Base-by-base conservation (phyloP, 2,329 filamentous ascomycete species). In the Penicillium aurantiogriseum region DNA sequence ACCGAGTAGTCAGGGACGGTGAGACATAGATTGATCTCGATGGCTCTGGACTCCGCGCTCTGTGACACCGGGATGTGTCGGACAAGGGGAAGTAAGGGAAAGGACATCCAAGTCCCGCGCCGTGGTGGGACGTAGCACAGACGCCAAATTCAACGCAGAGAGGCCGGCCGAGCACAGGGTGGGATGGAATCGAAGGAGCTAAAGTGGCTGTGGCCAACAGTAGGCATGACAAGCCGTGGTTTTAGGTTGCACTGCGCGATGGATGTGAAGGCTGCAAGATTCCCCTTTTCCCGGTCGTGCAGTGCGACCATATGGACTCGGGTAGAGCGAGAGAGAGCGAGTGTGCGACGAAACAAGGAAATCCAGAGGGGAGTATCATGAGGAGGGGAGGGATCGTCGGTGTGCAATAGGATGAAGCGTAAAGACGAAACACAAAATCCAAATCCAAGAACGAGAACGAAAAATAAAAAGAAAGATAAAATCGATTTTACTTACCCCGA, bases 401-500 rank as follows among this genome's bases (percentile, higher is more conserved):
- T 10, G 33, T 31, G 29, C 31, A 38, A 56, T 40, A 19, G 27
- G 33, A 33, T 43, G 35, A 51, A 36, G 29, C n/a, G 36, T 11
- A 55, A 40, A 51, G 48, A 17, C 15, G 35, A 35, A 23, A 27
- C 10, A 51, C 10, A 44, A 44, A 35, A 54, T 29, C 1, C 7
- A 21, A 27, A 15, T 27, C 23, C 47, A 27, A 35, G 46, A 52
- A 29, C 42, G 13, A 57, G 51, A 51, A 23, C n/a, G 36, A 57
- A 43, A 46, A 45, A 31, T 17, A 19, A 55, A 23, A 53, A 56
- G 21, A 21, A 54, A n/a, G n/a, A 46, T 33, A 56, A 60, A 19
- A 61, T 60, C 42, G 45, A 63, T 53, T 27, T 45, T 47, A 88
- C 91, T 85, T 83, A 97, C 93, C 70, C 92, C 92, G 67, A 97